Evolutionary conservation across 208 protist genomes (phyloP).

Genomic region (Trichomonas vaginalis): DNA sequence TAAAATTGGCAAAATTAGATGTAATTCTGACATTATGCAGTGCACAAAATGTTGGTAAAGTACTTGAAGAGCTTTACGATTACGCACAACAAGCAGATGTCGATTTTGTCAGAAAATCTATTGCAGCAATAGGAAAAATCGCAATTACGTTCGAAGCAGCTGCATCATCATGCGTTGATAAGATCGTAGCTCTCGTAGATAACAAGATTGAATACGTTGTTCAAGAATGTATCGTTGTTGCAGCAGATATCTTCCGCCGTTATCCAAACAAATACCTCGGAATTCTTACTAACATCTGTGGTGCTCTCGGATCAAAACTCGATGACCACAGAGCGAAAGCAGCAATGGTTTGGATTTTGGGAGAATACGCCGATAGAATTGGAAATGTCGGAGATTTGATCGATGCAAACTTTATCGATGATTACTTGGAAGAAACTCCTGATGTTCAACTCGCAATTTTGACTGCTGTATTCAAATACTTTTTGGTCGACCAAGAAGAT

Average conservation of each 20-base stretch:
- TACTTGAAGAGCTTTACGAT: conserved; percentile 69
- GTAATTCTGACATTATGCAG: conserved; percentile 71
- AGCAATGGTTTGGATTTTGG: conserved; percentile 10
- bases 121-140: conserved; percentile 76
- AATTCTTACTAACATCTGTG: conserved; percentile 51
- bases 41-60: conserved; percentile 59
- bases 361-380: conserved; percentile 77
- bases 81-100: conserved; percentile 81
- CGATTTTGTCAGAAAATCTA: conserved; percentile 81
- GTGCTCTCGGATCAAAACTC: conserved; percentile 52
- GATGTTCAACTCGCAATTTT: neutral
- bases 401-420: conserved; percentile 28
- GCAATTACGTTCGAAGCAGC: conserved; percentile 82
- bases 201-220: conserved; percentile 70
- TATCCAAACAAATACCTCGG: conserved; percentile 58
- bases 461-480: neutral
- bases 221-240: conserved; percentile 79
- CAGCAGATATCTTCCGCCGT: conserved; percentile 76
- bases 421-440: neutral
- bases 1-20: conserved; percentile 90
- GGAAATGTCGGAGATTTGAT: conserved; percentile 76
- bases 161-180: conserved; percentile 64
- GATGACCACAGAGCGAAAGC: neutral
- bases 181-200: conserved; percentile 69
- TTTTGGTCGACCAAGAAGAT: neutral